Evolutionary conservation across 1,284 basidiomycete genomes (phyloP).

Genomic region (Vanrija pseudolonga): DNA sequence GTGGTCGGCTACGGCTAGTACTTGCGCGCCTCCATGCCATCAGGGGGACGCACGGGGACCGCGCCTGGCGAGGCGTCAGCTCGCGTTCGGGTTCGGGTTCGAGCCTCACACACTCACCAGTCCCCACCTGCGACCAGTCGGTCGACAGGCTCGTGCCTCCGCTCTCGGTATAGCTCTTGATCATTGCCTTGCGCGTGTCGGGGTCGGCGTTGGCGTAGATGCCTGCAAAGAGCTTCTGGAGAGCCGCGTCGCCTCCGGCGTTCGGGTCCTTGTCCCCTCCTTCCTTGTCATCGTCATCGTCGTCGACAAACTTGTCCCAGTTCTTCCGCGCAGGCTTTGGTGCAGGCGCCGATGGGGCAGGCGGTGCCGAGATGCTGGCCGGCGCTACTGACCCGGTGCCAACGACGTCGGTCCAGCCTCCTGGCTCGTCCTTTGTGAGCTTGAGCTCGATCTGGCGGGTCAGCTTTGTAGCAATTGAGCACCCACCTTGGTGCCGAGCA

Average conservation of each 20-base stretch:
- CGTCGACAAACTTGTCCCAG: slow-evolving; percentile 45
- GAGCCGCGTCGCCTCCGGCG: slow-evolving; percentile 41
- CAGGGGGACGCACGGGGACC: slow-evolving; percentile 65
- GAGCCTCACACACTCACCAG: slow-evolving; percentile 44
- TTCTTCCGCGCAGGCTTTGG: slow-evolving; percentile 29
- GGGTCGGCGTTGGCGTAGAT: slow-evolving; percentile 82
- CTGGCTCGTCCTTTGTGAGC: slow-evolving; percentile 34
- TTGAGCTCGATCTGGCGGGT: slow-evolving; percentile 41
- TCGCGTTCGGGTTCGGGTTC: background rate
- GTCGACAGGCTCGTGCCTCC: slow-evolving; percentile 89
- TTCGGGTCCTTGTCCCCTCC: slow-evolving; percentile 31
- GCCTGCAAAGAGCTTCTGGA: slow-evolving; percentile 50
- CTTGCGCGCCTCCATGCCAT: slow-evolving; percentile 54
- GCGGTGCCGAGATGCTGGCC: background rate
- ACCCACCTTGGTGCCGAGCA: slow-evolving; percentile 81
- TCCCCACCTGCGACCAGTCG: slow-evolving; percentile 83
- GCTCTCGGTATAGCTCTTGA: slow-evolving; percentile 90
- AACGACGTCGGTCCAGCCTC: slow-evolving; percentile 64
- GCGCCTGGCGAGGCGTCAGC: slow-evolving; percentile 22
- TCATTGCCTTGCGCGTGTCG: slow-evolving; percentile 84
- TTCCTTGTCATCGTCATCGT: slow-evolving; percentile 27
- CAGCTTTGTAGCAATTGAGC: slow-evolving; percentile 26
- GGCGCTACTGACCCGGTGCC: background rate
- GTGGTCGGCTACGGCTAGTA: too few relatives aligned
- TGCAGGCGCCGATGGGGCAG: background rate